Evolutionary conservation across 768 basidiomycete genomes (phyloP), one percentile per base, ranked within the genome.

Genomic region (Tricholoma bakamatsutake): DNA sequence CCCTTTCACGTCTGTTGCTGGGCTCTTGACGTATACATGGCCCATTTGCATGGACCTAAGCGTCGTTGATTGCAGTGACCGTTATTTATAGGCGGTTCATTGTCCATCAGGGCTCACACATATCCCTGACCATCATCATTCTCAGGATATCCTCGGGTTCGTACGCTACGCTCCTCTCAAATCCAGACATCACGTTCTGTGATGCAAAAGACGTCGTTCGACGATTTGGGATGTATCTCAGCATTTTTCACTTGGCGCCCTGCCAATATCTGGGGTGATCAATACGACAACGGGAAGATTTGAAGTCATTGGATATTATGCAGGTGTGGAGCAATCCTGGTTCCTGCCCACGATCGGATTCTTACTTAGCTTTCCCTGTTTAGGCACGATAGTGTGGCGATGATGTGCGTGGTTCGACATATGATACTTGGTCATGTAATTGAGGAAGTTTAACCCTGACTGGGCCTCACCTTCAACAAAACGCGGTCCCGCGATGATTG

Each of bases 241-340:
- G 78, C 30, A 74, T 86, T 49, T 55, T 21, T 76, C 87, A 0
- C 37, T 88, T 15, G 86, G 85, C 8, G 84, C 84, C 0, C 71
- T 90, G 3, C 88, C 88, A 0, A 85, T 89, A 57, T 86, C 86
- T 7, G 88, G 88, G 0, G 83, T 83, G 0, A 87, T 90, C 60
- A 76, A 78, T 52, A 65, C 64, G 0, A 72, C 76, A 0, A 80
- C 82, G 1, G 78, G 76, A 2, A 75, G 76, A 0, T 91, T 80
- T 61, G 70, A 74, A 39, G 72, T 62, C 1, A 81, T 84, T 8
- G 84, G 84, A 18, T 63, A 62, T 21, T 65, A 62, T 59, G 64
- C 64, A 53, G 64, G 64, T 63, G 15, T 10, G 48, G 4, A n/a
- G 5, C 6, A 9, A 27, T 10, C 6, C n/a, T 21, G 10, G 2